Evolutionary conservation across 495 filamentous ascomycete genomes (phyloP).

Genomic region (Podospora conica): DNA sequence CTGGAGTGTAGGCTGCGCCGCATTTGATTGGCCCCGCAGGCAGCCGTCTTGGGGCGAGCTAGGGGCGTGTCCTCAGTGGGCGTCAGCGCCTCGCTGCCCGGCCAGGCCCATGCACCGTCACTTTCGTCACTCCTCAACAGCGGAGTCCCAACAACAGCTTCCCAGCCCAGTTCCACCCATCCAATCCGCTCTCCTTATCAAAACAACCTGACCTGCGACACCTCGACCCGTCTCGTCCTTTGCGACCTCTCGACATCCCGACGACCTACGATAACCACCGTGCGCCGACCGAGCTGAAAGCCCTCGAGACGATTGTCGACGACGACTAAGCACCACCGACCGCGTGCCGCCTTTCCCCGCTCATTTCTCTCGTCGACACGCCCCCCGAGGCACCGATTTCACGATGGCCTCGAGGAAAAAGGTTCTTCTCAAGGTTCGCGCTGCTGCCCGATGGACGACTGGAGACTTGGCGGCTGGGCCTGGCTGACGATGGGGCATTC

Average conservation of each 20-base stretch:
- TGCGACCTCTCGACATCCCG: not conserved
- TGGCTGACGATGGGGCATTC: not conserved
- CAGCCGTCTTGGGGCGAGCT: not conserved
- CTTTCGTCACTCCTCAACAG: not conserved
- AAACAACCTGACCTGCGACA: not conserved
- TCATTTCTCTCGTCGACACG: conserved; percentile 8
- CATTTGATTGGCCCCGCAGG: not conserved
- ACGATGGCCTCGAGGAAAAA: conserved; percentile 93
- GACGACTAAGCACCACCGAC: not conserved
- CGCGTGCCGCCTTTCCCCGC: conserved; percentile 2
- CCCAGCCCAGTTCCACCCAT: not conserved
- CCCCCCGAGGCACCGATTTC: conserved; percentile 6
- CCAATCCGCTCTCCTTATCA: not conserved
- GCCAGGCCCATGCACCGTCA: not conserved
- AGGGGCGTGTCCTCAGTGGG: not conserved
- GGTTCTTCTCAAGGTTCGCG: conserved; percentile 83
- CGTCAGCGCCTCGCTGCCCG: not conserved
- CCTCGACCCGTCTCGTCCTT: not conserved
- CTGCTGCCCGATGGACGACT: not conserved
- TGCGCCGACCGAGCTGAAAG: not conserved
- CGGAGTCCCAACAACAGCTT: not conserved
- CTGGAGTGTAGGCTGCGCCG: not conserved
- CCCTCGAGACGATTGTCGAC: not conserved
- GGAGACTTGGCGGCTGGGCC: not conserved
- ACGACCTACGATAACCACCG: not conserved